Conservation (phyloP, 371 early-diverging fungal species). For the Thermomucor indicae-seudaticae region DNA sequence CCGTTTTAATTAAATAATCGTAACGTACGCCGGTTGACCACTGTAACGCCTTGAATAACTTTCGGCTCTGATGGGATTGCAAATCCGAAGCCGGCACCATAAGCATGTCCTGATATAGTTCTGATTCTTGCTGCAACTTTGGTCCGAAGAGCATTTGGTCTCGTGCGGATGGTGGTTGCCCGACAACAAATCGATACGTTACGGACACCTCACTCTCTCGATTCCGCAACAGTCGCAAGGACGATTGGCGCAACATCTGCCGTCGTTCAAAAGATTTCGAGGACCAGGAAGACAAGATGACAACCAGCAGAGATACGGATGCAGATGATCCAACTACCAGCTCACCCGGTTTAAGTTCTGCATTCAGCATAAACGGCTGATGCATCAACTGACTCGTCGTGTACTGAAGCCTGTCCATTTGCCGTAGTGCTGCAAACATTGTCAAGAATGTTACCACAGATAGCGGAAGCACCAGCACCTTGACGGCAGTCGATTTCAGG, state of each 20-base stretch:
- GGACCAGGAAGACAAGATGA: conserved; percentile 58
- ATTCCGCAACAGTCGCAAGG: conserved; percentile 29
- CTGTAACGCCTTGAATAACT: conserved; percentile 48
- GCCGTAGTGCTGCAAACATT: conserved; percentile 43
- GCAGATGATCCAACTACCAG: conserved; percentile 11
- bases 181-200: conserved; percentile 54
- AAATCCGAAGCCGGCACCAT: conserved; percentile 55
- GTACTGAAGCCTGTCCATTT: conserved; percentile 45
- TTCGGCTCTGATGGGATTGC: conserved; percentile 45
- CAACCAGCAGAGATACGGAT: conserved; percentile 26
- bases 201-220: conserved; percentile 18
- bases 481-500: conserved; percentile 34
- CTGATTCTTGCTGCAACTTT: conserved; percentile 42
- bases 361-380: conserved; percentile 21
- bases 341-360: conserved; percentile 12
- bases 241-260: conserved; percentile 40
- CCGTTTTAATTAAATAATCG: conserved; percentile 57
- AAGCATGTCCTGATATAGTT: conserved; percentile 44
- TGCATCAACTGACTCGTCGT: conserved; percentile 34
- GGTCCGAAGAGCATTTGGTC: conserved; percentile 34
- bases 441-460: conserved; percentile 46
- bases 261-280: conserved; percentile 35
- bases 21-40: conserved; percentile 45
- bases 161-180: conserved; percentile 47
- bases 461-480: conserved; percentile 47